Conservation (phyloP, 805 yeast genomes). For the Yamadazyma sp. region DNA sequence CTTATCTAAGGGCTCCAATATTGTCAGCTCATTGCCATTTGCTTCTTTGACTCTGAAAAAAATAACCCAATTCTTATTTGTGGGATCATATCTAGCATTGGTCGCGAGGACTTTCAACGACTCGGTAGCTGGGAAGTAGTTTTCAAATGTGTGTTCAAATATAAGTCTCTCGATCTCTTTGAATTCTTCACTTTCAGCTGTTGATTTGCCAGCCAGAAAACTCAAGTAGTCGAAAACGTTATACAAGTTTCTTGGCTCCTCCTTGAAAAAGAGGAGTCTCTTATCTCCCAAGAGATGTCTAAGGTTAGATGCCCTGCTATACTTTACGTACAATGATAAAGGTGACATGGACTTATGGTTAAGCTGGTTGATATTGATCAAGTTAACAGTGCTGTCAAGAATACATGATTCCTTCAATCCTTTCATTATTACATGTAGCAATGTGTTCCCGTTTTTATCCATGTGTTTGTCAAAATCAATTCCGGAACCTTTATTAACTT, state of each 20-base stretch:
- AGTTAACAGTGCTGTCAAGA: slow-evolving; percentile 27
- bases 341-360: slow-evolving; percentile 67
- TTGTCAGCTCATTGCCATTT: slow-evolving; percentile 1
- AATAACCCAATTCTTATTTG: slow-evolving; percentile 33
- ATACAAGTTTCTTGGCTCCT: slow-evolving; percentile 34
- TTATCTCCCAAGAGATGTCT: slow-evolving; percentile 47
- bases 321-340: slow-evolving; percentile 66
- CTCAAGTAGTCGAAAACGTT: slow-evolving; percentile 41
- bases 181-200: slow-evolving; percentile 19
- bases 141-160: slow-evolving; percentile 20
- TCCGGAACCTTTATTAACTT: slow-evolving; percentile 21
- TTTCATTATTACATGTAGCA: slow-evolving; percentile 68
- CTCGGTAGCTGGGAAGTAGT: slow-evolving; percentile 20
- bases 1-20: slow-evolving; percentile 19
- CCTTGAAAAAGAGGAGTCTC: slow-evolving; percentile 40
- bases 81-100: slow-evolving; percentile 36
- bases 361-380: slow-evolving; percentile 52
- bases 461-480: slow-evolving; percentile 61
- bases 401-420: slow-evolving; percentile 37
- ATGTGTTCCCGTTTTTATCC: slow-evolving; percentile 71
- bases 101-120: slow-evolving; percentile 22
- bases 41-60: slow-evolving; percentile 17
- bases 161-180: slow-evolving; percentile 24
- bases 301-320: slow-evolving; percentile 63
- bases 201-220: slow-evolving; percentile 30